Conservation (phyloP, 176 grass and related monocot species). For the Dactylis glomerata region DNA sequence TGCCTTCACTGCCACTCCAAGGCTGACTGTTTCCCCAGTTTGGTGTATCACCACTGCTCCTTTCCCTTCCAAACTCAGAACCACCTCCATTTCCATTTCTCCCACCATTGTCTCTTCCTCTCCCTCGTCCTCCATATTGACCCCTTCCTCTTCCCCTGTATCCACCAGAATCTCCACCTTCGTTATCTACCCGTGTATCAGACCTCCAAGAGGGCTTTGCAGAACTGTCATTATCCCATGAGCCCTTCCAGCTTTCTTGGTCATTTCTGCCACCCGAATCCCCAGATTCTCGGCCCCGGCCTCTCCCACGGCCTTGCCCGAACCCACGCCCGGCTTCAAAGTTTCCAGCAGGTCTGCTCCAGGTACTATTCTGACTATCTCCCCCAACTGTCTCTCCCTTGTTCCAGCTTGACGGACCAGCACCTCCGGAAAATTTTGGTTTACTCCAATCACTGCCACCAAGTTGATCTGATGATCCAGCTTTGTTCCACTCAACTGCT, state of each 20-base stretch:
- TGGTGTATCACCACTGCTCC: constrained; percentile 7
- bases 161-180: constrained; percentile 37
- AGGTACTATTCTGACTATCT: constrained; percentile 40
- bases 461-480: constrained; percentile 31
- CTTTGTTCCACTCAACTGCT: constrained; percentile 31
- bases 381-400: constrained; percentile 36
- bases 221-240: constrained; percentile 31
- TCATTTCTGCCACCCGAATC: constrained; percentile 32
- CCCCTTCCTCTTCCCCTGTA: constrained; percentile 46
- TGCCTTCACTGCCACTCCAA: constrained; percentile 35
- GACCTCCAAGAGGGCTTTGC: constrained; percentile 41
- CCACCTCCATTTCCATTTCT: constrained; percentile 16
- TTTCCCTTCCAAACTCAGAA: constrained; percentile 44
- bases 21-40: constrained; percentile 32
- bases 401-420: constrained; percentile 38
- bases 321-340: constrained; percentile 42
- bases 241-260: constrained; percentile 37
- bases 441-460: constrained; percentile 28
- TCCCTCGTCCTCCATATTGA: constrained; percentile 47
- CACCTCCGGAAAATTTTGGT: constrained; percentile 36
- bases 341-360: constrained; percentile 37
- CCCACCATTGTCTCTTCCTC: constrained; percentile 38
- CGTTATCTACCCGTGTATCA: constrained; percentile 27
- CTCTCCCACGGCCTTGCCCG: constrained; percentile 39
- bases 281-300: constrained; percentile 30